These are phyloP conservation scores for Dryas integrifolia DNA, from an alignment of 331 rosid genomes.

Conservation along the genomic window DNA sequence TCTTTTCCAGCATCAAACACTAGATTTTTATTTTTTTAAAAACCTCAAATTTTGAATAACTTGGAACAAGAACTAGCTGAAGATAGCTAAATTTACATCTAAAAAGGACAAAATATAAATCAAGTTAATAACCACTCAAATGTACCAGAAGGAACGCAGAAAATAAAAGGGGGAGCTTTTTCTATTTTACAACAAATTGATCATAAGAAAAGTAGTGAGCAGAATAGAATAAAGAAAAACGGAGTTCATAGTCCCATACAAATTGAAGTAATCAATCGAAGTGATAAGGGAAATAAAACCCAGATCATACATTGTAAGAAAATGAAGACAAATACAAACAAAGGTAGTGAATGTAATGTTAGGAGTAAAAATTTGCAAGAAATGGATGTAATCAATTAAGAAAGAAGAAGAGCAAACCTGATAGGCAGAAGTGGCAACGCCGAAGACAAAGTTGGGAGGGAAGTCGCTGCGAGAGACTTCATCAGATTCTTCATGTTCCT, in stretches of 20 bases:
- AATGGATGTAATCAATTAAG: neutral
- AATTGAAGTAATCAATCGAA: neutral
- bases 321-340: neutral
- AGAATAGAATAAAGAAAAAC: neutral
- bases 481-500: slow-evolving; percentile 22
- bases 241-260: too few relatives aligned
- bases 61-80: neutral
- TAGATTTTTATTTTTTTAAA: too few relatives aligned
- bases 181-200: neutral
- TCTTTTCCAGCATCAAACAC: too few relatives aligned
- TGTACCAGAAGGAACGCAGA: neutral
- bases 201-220: neutral
- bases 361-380: neutral
- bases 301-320: neutral
- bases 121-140: neutral
- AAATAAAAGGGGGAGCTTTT: neutral
- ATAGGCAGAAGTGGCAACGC: slow-evolving; percentile 86
- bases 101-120: neutral
- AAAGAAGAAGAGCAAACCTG: slow-evolving; percentile 47
- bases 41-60: neutral
- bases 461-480: slow-evolving; percentile 60
- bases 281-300: neutral
- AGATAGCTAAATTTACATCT: neutral
- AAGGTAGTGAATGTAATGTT: too few relatives aligned
- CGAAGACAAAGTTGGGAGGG: slow-evolving; percentile 77